Evolutionary conservation across 1,284 basidiomycete genomes (phyloP), one percentile per base, ranked within the genome.

Genomic region (Rhodotorula glutinis): DNA sequence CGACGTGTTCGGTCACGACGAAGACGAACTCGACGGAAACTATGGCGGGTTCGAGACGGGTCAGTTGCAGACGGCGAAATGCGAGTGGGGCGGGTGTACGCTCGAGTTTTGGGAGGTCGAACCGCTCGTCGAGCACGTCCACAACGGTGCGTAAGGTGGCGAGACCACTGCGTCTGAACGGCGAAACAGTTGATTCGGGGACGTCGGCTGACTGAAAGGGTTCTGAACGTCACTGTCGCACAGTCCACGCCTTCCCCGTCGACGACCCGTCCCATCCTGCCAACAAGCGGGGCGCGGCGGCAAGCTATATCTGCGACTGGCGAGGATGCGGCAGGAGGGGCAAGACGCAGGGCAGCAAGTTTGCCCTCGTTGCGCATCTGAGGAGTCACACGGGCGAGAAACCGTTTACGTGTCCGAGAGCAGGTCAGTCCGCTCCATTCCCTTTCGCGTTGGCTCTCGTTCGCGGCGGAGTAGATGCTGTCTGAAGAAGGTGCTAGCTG

Each of bases 371-470:
- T 70, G 88, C 88, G 14, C 92, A 94, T 76, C 85, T 92, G 55
- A 85, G 90, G 41, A 90, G 85, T n/a, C 91, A 94, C 76, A 94
- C 92, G 0, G 91, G 91, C 55, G 92, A 94, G 79, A 92, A 92
- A 76, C 91, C 91, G 0, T 94, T 91, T 75, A 87, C 85, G n/a
- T 94, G 91, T 76, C 81, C 87, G 4, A 80, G 85, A 67, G 87
- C 90, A 76, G 89, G 90, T 88, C 69, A 73, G 84, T 80, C 60
- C 47, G 27, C 21, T 3, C n/a, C 55, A 58, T 41, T n/a, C n/a
- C 19, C 19, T 53, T 21, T 46, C n/a, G 17, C n/a, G 1, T 25
- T 14, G 23, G 52, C n/a, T n/a, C n/a, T 63, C 8, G n/a, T 16
- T 5, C 33, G 33, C 33, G 33, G 33, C 21, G 0, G 3, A 33